Conservation (phyloP, 208 protist genomes). For the Wallacemonas collosoma region DNA sequence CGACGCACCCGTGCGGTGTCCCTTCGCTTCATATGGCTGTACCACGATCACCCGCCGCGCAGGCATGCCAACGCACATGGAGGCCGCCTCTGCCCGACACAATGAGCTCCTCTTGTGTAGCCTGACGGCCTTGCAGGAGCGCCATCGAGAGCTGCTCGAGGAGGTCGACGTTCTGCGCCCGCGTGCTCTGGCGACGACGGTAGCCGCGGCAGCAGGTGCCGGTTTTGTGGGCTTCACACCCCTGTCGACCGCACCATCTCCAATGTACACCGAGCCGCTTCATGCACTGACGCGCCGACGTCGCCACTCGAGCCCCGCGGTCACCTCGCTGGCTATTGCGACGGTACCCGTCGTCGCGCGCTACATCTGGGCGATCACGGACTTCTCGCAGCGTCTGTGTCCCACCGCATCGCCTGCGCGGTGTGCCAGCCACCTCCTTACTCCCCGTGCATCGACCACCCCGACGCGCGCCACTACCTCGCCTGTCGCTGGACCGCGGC, state of each 20-base stretch:
- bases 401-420: not conserved
- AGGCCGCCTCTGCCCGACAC: conserved; percentile 18
- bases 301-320: conserved; percentile 1
- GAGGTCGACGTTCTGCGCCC: conserved; percentile 46
- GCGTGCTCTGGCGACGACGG: conserved; percentile 1
- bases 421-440: not conserved
- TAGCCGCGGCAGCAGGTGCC: not conserved
- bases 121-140: conserved; percentile 23
- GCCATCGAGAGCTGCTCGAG: conserved; percentile 27
- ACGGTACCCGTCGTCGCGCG: not conserved
- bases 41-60: conserved; percentile 16
- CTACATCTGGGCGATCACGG: conserved; percentile 9
- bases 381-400: not conserved
- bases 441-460: not conserved
- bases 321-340: not conserved
- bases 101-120: conserved; percentile 25
- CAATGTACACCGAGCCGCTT: not conserved
- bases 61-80: conserved; percentile 28
- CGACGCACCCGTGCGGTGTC: conserved; percentile 27
- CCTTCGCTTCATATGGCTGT: conserved; percentile 44
- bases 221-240: too few species aligned
- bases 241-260: not conserved
- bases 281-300: not conserved
- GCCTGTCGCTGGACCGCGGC: not conserved
- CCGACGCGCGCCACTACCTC: not conserved